Base-by-base conservation (phyloP, 768 basidiomycete species). In the Sarcodon sp. region DNA sequence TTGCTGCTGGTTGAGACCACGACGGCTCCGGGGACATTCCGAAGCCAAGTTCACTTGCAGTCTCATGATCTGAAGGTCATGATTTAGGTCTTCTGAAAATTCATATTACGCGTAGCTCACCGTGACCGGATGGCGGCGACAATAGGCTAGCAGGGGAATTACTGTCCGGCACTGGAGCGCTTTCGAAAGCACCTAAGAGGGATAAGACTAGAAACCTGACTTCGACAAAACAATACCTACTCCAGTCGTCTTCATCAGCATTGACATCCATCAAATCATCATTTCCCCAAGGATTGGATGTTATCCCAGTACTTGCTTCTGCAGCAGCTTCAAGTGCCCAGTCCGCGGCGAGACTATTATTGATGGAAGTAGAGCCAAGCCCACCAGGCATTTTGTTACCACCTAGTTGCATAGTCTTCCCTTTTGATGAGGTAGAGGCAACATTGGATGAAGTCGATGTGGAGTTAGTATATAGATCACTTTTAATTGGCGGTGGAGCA, bases 181-280 rank as follows among this genome's bases (percentile, higher is more conserved):
- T 55, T 36, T 71, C 64, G 44, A 66, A 62, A 35, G 61, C 60
- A 34, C 61, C 64, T 65, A 33, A 3, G 35, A 3, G 11, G 32
- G 2, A 16, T 49, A 45, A 34, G 48, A 48, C 21, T n/a, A n/a
- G 21, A 2, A 27, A 27, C 21, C 16, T 49, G 33, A 10, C 47
- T 43, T 21, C 13, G 35, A 31, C 4, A 8, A 11, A 18, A 34
- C 15, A 50, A 10, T 3, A 71, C 83, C 59, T 60, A 87, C 93
- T 86, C 93, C 93, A 99, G 59, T 97, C 94, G 56, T 83, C 93
- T 21, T 81, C 76, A 56, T 98, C 93, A 0, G 87, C 91, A 57
- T 91, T 83, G 4, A 97, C 81, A 58, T 99, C 92, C 61, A 97
- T 94, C 49, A 97, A 62, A 62, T 97, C 87, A 7, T 76, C 81